Evolutionary conservation across 2,329 filamentous ascomycete genomes (phyloP).

Genomic region (Didymella arachidicola): DNA sequence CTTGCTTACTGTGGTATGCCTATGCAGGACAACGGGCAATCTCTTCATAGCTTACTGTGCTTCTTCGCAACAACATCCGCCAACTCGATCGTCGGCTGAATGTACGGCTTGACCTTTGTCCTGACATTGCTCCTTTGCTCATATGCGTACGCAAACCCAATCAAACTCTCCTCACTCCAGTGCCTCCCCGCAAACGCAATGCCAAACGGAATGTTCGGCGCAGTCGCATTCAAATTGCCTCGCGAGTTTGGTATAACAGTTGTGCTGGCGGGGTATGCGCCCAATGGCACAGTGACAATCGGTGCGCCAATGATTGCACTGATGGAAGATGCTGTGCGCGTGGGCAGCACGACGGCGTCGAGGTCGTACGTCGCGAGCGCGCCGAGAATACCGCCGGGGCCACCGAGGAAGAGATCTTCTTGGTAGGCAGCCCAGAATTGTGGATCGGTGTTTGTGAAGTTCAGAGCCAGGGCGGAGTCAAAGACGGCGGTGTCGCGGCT

Average conservation of each 20-base stretch:
- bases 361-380: slow-evolving; percentile 65
- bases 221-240: slow-evolving; percentile 61
- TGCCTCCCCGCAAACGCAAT: slow-evolving; percentile 67
- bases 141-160: slow-evolving; percentile 72
- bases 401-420: slow-evolving; percentile 61
- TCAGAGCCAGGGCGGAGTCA: slow-evolving; percentile 61
- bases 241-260: slow-evolving; percentile 56
- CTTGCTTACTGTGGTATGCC: background rate
- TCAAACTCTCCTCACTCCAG: slow-evolving; percentile 68
- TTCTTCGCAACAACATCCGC: slow-evolving; percentile 50
- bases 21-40: background rate
- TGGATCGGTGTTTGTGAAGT: slow-evolving; percentile 64
- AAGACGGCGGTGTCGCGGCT: slow-evolving; percentile 65
- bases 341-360: slow-evolving; percentile 69
- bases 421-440: slow-evolving; percentile 67
- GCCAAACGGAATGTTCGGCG: slow-evolving; percentile 67
- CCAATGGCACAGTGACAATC: slow-evolving; percentile 69
- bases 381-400: slow-evolving; percentile 67
- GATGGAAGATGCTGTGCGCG: slow-evolving; percentile 56
- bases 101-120: slow-evolving; percentile 57
- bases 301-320: slow-evolving; percentile 67
- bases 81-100: slow-evolving; percentile 60
- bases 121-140: slow-evolving; percentile 67
- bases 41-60: slow-evolving; percentile 2
- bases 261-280: slow-evolving; percentile 61